Percentiles rank a stretch among this genome's conserved stretches.
These are phyloP conservation scores for Colletotrichum abscissum DNA, from an alignment of 2,329 filamentous ascomycete genomes.

Conservation along the genomic window DNA sequence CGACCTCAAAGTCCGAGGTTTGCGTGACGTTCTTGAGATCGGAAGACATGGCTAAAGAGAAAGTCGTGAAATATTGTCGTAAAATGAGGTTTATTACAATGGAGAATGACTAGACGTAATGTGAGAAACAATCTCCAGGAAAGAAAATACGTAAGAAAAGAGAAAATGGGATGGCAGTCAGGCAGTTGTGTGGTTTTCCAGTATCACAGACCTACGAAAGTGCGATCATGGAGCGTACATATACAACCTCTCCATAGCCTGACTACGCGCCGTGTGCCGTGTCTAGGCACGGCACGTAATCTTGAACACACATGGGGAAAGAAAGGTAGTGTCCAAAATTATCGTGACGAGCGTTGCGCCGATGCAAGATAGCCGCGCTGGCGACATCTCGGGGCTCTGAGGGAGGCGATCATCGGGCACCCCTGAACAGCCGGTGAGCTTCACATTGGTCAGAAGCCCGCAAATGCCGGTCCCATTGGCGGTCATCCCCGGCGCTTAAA, in stretches of 20 bases:
- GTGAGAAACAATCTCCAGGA: neutral
- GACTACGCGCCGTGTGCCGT: conserved; percentile 14
- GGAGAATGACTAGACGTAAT: neutral
- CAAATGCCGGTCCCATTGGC: conserved; percentile 26
- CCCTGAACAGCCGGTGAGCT: neutral
- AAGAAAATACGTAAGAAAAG: neutral
- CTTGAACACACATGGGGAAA: conserved; percentile 8
- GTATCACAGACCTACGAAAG: neutral
- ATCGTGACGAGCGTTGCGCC: conserved; percentile 34
- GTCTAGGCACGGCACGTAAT: conserved; percentile 12
- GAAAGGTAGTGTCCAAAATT: conserved; percentile 11
- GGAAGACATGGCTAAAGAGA: conserved; percentile 28
- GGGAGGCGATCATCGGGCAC: conserved; percentile 15
- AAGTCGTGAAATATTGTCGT: neutral
- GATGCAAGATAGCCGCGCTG: conserved; percentile 37
- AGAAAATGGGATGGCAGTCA: neutral
- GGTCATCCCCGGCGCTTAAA: conserved; percentile 33
- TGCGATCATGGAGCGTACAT: conserved; percentile 14
- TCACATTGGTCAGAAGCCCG: conserved; percentile 25
- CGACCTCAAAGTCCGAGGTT: conserved; percentile 61
- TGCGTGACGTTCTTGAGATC: conserved; percentile 53
- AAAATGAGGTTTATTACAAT: conserved; percentile 1
- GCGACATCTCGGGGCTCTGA: conserved; percentile 6
- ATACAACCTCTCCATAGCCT: conserved; percentile 4
- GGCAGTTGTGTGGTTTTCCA: neutral